These are phyloP conservation scores for Marchantia paleacea DNA, from an alignment of 225 moss, liverwort and hornwort genomes.

Conservation along the genomic window DNA sequence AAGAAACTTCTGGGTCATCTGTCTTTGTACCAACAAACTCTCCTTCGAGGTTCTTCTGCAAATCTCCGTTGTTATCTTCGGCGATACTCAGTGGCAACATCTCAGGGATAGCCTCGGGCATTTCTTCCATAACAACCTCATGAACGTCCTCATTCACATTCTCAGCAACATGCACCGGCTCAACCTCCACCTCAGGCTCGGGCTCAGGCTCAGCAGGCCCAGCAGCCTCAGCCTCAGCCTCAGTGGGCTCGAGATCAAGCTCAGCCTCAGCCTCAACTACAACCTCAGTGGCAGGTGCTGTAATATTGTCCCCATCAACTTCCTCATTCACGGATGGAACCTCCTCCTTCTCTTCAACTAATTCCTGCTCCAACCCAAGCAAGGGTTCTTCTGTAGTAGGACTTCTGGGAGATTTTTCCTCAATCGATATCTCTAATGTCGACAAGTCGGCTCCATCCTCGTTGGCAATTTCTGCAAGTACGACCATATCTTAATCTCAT, in stretches of 20 bases:
- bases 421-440: constrained; percentile 11
- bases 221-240: neutral
- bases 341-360: constrained; percentile 7
- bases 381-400: constrained; percentile 21
- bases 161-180: constrained; percentile 10
- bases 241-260: constrained; percentile 4
- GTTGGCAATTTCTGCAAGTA: constrained; percentile 15
- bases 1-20: neutral
- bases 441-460: constrained; percentile 11
- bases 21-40: constrained; percentile 2
- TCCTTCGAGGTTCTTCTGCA: constrained; percentile 7
- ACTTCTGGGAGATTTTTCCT: constrained; percentile 12
- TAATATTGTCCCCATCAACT: neutral
- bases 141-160: constrained; percentile 25
- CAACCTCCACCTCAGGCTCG: constrained; percentile 9
- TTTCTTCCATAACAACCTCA: constrained; percentile 13
- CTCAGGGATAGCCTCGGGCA: constrained; percentile 44
- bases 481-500: too few species aligned
- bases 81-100: constrained; percentile 15
- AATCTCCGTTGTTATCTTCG: constrained; percentile 9
- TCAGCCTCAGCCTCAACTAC: constrained; percentile 3
- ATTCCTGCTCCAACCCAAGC: constrained; percentile 2
- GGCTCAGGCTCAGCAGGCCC: constrained; percentile 16
- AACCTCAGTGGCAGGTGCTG: constrained; percentile 12
- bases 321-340: neutral